A percentile compares a stretch with the other conserved stretches of the same genome.
phyloP scores from a whole-genome alignment of 768 basidiomycete genomes.

The Lentinus tigrinus region DNA sequence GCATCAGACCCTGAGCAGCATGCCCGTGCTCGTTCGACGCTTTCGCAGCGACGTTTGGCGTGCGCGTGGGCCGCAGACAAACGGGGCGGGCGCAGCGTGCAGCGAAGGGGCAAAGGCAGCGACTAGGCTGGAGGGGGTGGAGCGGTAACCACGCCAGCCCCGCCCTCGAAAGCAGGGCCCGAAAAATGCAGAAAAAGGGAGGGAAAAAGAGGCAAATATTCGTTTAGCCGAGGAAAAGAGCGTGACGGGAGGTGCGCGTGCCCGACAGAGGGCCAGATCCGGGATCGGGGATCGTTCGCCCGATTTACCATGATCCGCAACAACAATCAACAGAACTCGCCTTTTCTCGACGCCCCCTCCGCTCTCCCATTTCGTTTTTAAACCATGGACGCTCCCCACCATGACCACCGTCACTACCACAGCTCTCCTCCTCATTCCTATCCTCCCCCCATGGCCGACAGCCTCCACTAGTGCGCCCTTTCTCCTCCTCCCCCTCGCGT shows the following conservation, averaged over 20 bases:
- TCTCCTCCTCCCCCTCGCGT: neutral
- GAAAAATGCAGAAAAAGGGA: constrained; percentile 1
- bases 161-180: constrained; percentile 11
- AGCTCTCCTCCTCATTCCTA: constrained; percentile 24
- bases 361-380: constrained; percentile 24
- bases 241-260: constrained; percentile 17
- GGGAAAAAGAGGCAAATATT: constrained; percentile 10
- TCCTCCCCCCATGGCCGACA: constrained; percentile 32
- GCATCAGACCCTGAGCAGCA: constrained; percentile 6
- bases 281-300: constrained; percentile 27
- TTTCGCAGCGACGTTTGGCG: too few species aligned
- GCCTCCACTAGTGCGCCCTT: constrained; percentile 32
- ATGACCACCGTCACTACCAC: constrained; percentile 23
- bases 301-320: constrained; percentile 38
- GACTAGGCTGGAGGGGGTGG: constrained; percentile 11
- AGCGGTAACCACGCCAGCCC: constrained; percentile 10
- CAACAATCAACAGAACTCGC: constrained; percentile 27
- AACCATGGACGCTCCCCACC: constrained; percentile 28
- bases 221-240: constrained; percentile 15
- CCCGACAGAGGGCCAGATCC: constrained; percentile 20
- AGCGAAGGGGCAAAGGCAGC: neutral
- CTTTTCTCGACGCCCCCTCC: constrained; percentile 22
- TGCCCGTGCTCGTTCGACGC: too few species aligned
- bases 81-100: too few species aligned
- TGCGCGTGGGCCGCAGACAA: too few species aligned